Conservation (phyloP, 202 grass and related monocot genomes). For the Eragrostis tef region DNA sequence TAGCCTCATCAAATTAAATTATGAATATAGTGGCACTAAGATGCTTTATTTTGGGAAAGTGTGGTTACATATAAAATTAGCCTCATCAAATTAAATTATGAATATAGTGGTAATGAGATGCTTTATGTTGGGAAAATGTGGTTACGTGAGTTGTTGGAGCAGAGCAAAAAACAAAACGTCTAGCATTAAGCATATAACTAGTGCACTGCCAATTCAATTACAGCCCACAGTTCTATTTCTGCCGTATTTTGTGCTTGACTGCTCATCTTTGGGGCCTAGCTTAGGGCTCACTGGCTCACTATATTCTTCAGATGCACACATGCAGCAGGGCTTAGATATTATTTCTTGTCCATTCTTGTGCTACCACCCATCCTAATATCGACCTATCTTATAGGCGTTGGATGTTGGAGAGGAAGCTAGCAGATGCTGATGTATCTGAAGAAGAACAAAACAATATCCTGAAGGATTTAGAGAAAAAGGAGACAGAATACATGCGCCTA, state of each 20-base stretch:
- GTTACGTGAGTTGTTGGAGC: background rate
- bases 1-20: no score
- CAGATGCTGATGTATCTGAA: constrained; percentile 76
- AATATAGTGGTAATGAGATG: no score
- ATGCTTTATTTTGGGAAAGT: background rate
- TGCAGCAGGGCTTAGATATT: constrained; percentile 4
- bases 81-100: no score
- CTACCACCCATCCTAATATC: constrained; percentile 38
- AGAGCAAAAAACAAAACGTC: background rate
- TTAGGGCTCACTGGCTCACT: constrained; percentile 1
- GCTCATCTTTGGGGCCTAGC: background rate
- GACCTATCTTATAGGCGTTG: constrained; percentile 54
- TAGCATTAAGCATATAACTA: constrained; percentile 15
- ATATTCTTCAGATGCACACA: background rate
- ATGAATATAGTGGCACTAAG: no score
- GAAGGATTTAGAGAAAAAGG: constrained; percentile 77
- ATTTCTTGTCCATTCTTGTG: constrained; percentile 12
- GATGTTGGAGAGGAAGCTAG: constrained; percentile 74
- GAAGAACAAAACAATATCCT: constrained; percentile 72
- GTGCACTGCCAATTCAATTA: background rate
- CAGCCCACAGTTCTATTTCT: constrained; percentile 22
- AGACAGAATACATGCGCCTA: constrained; percentile 76
- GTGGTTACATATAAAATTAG: background rate
- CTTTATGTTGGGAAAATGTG: background rate
- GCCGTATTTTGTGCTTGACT: background rate